A percentile compares a stretch with the other conserved stretches of the same genome.
Evolutionary conservation across 768 basidiomycete species (phyloP).

Genomic region (Termitomyces sp.): DNA sequence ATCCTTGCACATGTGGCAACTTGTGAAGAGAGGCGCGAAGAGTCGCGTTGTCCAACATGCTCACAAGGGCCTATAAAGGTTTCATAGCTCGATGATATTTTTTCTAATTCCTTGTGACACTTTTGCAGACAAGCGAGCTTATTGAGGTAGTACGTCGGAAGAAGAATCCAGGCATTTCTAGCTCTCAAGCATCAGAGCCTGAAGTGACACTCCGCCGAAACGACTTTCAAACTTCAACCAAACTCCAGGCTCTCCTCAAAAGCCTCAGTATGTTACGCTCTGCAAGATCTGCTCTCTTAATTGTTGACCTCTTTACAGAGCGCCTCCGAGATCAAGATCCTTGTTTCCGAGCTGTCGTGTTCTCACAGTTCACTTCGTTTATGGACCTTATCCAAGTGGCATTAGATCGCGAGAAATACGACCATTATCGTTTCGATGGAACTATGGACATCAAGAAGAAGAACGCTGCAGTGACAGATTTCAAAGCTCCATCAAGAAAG

Average conservation of each 20-base stretch:
- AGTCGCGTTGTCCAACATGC: conserved; percentile 80
- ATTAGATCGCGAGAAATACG: conserved; percentile 64
- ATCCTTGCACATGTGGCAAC: conserved; percentile 69
- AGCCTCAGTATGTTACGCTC: conserved; percentile 62
- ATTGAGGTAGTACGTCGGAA: conserved; percentile 55
- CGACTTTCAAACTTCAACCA: conserved; percentile 88
- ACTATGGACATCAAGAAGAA: conserved; percentile 87
- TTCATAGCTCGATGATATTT: neutral
- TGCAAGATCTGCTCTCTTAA: neutral
- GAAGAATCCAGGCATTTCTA: conserved; percentile 17
- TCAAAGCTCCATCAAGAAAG: conserved; percentile 63
- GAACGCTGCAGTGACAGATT: conserved; percentile 69
- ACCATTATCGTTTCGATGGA: conserved; percentile 85
- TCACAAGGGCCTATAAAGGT: conserved; percentile 65
- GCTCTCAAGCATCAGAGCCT: conserved; percentile 35
- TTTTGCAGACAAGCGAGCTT: conserved; percentile 52
- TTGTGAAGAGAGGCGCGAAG: conserved; percentile 66
- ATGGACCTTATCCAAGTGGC: conserved; percentile 75
- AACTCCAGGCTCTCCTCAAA: conserved; percentile 78
- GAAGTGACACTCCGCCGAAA: conserved; percentile 66
- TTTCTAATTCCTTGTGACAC: neutral
- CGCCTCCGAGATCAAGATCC: conserved; percentile 69
- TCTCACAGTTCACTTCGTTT: conserved; percentile 89
- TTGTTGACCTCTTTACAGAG: conserved; percentile 29
- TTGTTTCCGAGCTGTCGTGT: conserved; percentile 79